These are phyloP conservation scores for Mortierella polycephala DNA, from an alignment of 371 early-diverging fungal genomes.

Conservation along the genomic window DNA sequence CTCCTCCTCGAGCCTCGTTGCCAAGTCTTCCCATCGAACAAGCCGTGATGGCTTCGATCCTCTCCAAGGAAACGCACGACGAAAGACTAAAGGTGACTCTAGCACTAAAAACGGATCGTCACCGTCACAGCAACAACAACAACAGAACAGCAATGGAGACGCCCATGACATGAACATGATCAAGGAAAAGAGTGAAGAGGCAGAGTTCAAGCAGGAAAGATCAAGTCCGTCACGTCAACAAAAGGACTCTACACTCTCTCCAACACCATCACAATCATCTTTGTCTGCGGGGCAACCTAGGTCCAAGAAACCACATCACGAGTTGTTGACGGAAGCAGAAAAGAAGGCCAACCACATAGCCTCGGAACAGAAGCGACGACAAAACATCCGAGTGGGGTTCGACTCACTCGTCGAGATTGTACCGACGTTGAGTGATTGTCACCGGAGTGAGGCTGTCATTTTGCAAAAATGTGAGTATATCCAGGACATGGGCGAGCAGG, in stretches of 20 bases:
- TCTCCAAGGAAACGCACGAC: constrained; percentile 14
- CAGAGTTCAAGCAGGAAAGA: constrained; percentile 13
- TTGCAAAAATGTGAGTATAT: constrained; percentile 77
- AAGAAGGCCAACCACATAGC: constrained; percentile 92
- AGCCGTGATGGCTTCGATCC: constrained; percentile 45
- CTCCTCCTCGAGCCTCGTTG: constrained; percentile 25
- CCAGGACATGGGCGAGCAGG: constrained; percentile 59
- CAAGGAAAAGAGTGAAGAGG: constrained; percentile 22
- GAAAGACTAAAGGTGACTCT: constrained; percentile 22
- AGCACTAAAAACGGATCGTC: constrained; percentile 19
- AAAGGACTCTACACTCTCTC: constrained; percentile 15
- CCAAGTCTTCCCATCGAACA: constrained; percentile 28
- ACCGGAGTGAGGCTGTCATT: constrained; percentile 70
- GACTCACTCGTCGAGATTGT: constrained; percentile 83
- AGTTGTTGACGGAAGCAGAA: constrained; percentile 86
- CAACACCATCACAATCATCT: constrained; percentile 40
- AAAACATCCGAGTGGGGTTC: constrained; percentile 85
- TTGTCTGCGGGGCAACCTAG: neutral
- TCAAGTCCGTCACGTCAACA: constrained; percentile 20
- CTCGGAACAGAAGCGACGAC: constrained; percentile 89
- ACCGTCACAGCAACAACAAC: neutral
- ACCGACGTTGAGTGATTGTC: constrained; percentile 75
- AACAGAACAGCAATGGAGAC: constrained; percentile 10
- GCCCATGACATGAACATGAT: neutral
- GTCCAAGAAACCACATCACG: constrained; percentile 58